A percentile compares a stretch with the other conserved stretches of the same genome.
phyloP scores from a whole-genome alignment of 139 green algal species.

The Astrephomene gubernaculifera region DNA sequence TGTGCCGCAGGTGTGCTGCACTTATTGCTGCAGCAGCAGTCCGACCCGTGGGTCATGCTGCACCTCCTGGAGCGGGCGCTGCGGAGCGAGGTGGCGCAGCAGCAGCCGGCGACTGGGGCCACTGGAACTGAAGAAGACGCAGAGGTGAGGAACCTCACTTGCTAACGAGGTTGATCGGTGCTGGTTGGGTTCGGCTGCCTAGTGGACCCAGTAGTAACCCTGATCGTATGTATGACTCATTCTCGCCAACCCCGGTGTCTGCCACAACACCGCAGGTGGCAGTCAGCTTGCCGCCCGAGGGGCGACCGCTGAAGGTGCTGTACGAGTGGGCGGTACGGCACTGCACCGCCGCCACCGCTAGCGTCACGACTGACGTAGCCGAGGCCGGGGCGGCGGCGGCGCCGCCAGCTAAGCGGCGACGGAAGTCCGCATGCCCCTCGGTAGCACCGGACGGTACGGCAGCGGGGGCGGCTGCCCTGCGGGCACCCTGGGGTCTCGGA shows the following conservation, averaged over 20 bases:
- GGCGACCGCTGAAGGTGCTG: background rate
- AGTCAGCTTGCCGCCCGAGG: slow-evolving; percentile 1
- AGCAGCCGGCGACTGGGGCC: too few relatives aligned
- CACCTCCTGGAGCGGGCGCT: slow-evolving; percentile 21
- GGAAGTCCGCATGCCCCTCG: background rate
- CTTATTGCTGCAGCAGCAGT: slow-evolving; percentile 2
- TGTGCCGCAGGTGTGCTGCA: slow-evolving; percentile 21
- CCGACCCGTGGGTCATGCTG: background rate
- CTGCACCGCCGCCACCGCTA: background rate
- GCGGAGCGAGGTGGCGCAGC: too few relatives aligned
- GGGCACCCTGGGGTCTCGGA: background rate
- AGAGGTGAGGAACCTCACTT: too few relatives aligned
- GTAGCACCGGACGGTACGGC: background rate
- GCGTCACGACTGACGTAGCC: background rate
- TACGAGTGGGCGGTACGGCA: background rate
- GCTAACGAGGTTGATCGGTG: too few relatives aligned
- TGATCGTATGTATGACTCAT: too few relatives aligned
- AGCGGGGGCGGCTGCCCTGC: background rate
- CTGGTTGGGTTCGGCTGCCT: too few relatives aligned
- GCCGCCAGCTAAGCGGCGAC: slow-evolving; percentile 3
- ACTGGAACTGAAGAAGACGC: too few relatives aligned
- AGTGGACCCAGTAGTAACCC: too few relatives aligned
- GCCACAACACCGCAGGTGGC: too few relatives aligned
- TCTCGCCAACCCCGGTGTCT: too few relatives aligned
- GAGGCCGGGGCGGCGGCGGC: background rate